Evolutionary conservation across 139 green algal species (phyloP).

Genomic region (Spirogloea muscicola): DNA sequence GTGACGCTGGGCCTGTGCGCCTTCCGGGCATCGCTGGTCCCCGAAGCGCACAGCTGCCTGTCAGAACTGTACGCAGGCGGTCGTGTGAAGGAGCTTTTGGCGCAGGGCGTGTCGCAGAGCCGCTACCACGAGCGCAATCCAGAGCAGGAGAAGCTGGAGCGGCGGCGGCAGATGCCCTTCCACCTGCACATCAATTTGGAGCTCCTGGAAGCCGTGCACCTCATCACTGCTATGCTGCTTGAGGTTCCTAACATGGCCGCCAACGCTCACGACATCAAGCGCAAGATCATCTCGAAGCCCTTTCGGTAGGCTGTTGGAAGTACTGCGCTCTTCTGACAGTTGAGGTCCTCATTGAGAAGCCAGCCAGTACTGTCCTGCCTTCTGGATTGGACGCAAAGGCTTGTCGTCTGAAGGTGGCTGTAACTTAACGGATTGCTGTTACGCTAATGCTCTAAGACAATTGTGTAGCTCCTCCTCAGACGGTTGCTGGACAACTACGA

Average conservation of each 20-base stretch:
- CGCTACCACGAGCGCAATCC: slow-evolving; percentile 54
- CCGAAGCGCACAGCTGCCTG: slow-evolving; percentile 84
- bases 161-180: slow-evolving; percentile 93
- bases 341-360: too few species aligned
- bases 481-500: slow-evolving; percentile 92
- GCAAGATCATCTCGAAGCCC: slow-evolving; percentile 36
- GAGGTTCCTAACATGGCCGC: slow-evolving; percentile 86
- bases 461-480: too few species aligned
- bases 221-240: slow-evolving; percentile 90
- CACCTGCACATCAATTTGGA: slow-evolving; percentile 99
- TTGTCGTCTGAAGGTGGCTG: too few species aligned
- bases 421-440: too few species aligned
- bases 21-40: slow-evolving; percentile 83
- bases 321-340: too few species aligned
- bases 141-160: slow-evolving; percentile 90
- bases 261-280: slow-evolving; percentile 52
- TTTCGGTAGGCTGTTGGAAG: too few species aligned
- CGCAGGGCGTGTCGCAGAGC: slow-evolving; percentile 64
- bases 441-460: too few species aligned
- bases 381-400: too few species aligned
- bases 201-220: slow-evolving; percentile 85
- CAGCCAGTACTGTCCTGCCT: too few species aligned
- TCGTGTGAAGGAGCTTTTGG: slow-evolving; percentile 95
- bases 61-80: slow-evolving; percentile 87
- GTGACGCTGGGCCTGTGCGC: slow-evolving; percentile 91